Conservation (phyloP, 768 basidiomycete genomes). For the Mycena rebaudengoi region DNA sequence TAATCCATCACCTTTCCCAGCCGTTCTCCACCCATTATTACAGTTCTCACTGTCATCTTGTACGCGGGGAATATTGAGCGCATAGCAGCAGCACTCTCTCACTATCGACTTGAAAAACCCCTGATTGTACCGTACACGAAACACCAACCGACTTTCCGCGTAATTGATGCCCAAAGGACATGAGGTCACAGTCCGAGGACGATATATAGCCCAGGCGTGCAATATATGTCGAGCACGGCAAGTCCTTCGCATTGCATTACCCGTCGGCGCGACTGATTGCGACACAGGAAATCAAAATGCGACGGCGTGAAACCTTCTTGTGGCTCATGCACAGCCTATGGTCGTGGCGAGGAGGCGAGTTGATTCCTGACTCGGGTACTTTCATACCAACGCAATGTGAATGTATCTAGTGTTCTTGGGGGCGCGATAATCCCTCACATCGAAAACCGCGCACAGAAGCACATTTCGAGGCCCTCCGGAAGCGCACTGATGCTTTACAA, state of each 20-base stretch:
- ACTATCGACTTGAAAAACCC: no score
- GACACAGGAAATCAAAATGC: constrained; percentile 25
- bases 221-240: constrained; percentile 9
- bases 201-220: constrained; percentile 11
- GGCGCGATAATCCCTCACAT: not conserved
- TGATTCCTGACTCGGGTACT: not conserved
- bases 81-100: no score
- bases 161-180: constrained; percentile 2
- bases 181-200: not conserved
- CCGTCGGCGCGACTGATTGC: not conserved
- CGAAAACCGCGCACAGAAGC: constrained; percentile 18
- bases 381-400: not conserved
- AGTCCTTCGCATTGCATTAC: not conserved
- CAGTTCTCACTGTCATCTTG: no score
- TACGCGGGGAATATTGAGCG: no score
- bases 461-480: constrained; percentile 26
- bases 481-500: constrained; percentile 15
- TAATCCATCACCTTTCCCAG: no score
- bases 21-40: no score
- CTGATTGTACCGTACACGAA: no score
- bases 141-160: no score
- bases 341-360: constrained; percentile 16
- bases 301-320: constrained; percentile 25
- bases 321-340: constrained; percentile 17
- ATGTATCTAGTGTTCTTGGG: constrained; percentile 25